Conservation (phyloP, 2,329 filamentous ascomycete species). For the Venturia asperata region DNA sequence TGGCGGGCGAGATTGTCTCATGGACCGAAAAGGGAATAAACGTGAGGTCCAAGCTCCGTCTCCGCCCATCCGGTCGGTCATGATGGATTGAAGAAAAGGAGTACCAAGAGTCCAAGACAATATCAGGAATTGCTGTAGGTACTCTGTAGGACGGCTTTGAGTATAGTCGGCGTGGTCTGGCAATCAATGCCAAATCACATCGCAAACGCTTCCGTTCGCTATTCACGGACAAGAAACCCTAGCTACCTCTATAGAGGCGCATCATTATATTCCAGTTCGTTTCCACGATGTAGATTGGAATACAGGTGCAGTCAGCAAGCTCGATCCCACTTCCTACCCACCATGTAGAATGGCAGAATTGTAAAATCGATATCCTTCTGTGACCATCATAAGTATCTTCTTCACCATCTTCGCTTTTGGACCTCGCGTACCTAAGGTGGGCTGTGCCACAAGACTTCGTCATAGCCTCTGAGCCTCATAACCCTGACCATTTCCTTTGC, state of each 20-base stretch:
- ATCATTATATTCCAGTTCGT: background rate
- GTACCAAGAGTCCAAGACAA: conserved; percentile 3
- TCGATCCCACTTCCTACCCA: background rate
- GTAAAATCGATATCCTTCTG: background rate
- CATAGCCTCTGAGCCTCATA: background rate
- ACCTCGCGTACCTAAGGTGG: background rate
- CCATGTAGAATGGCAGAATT: background rate
- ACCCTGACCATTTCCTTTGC: background rate
- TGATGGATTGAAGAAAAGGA: background rate
- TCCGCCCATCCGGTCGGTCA: background rate
- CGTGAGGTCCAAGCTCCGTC: background rate
- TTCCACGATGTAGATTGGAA: background rate
- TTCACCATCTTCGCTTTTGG: background rate
- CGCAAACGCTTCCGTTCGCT: background rate
- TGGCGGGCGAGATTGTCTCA: conserved; percentile 6
- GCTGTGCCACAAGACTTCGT: background rate
- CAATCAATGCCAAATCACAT: background rate
- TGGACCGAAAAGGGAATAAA: background rate
- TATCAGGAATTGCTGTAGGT: background rate
- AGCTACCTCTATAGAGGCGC: background rate
- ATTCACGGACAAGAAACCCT: background rate
- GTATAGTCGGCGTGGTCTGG: background rate
- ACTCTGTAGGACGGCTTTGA: background rate
- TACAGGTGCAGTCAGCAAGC: background rate
- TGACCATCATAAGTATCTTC: background rate